A percentile compares a stretch with the other conserved stretches of the same genome.
phyloP scores from a whole-genome alignment of 73 alveolate species.

The Paramecium biaurelia region DNA sequence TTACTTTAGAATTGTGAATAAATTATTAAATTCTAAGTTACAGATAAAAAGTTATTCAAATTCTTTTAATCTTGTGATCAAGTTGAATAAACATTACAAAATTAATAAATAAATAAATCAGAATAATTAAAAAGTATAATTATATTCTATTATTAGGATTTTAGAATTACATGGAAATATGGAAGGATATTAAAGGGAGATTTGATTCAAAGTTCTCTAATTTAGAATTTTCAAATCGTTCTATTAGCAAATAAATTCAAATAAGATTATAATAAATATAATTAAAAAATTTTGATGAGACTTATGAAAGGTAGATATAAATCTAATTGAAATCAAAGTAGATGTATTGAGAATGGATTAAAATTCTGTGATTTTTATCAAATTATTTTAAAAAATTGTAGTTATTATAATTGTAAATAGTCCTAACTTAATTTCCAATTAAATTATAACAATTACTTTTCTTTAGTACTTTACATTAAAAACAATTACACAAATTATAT shows the following conservation, averaged over 20 bases:
- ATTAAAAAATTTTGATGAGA: no score
- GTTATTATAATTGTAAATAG: background rate
- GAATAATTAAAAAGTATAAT: background rate
- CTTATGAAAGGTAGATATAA: no score
- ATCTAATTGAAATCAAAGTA: no score
- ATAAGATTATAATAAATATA: no score
- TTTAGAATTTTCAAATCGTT: no score
- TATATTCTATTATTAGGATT: background rate
- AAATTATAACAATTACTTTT: background rate
- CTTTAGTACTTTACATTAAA: background rate
- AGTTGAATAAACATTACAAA: background rate
- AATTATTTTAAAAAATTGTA: no score
- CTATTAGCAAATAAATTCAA: no score
- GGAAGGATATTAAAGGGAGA: background rate
- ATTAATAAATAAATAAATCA: background rate
- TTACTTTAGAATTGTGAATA: background rate
- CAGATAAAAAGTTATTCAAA: background rate
- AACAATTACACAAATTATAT: background rate
- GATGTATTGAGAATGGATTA: no score
- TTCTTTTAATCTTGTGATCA: background rate
- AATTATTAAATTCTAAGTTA: background rate
- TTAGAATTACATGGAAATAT: background rate
- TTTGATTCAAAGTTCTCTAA: no score
- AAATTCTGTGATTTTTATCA: no score
- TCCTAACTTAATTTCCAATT: background rate